phyloP scores from a whole-genome alignment of 495 filamentous ascomycete genomes.

The Neurospora sp. region DNA sequence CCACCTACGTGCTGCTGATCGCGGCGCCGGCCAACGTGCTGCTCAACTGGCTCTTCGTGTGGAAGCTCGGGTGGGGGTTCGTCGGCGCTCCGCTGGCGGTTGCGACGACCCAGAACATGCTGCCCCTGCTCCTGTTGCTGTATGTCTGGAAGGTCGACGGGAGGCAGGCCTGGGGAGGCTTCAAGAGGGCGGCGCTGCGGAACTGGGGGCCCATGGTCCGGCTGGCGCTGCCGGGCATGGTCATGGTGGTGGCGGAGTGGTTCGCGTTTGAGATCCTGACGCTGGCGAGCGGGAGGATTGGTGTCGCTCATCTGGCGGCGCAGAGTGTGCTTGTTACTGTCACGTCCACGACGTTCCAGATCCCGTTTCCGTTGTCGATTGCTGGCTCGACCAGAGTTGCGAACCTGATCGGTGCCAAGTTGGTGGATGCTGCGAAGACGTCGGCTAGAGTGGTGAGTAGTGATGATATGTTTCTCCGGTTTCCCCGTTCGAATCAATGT shows the following conservation, averaged over 20 bases:
- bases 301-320: conserved; percentile 55
- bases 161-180: conserved; percentile 79
- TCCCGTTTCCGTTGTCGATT: conserved; percentile 53
- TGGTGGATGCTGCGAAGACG: conserved; percentile 60
- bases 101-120: conserved; percentile 69
- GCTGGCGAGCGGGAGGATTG: conserved; percentile 59
- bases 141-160: conserved; percentile 72
- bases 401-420: conserved; percentile 56
- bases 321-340: conserved; percentile 50
- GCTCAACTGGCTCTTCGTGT: conserved; percentile 65
- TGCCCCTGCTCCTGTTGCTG: conserved; percentile 62
- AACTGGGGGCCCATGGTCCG: conserved; percentile 85
- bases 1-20: conserved; percentile 56
- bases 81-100: conserved; percentile 79
- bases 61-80: conserved; percentile 69
- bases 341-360: conserved; percentile 46
- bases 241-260: conserved; percentile 90
- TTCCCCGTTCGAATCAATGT: neutral
- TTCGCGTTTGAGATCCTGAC: conserved; percentile 78
- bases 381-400: conserved; percentile 55
- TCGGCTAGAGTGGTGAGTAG: conserved; percentile 57
- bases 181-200: conserved; percentile 55
- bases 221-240: conserved; percentile 72
- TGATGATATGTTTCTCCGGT: neutral
- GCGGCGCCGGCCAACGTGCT: conserved; percentile 57